Conservation (phyloP, 768 basidiomycete genomes). For the Xerocomus brunneocitrinus region DNA sequence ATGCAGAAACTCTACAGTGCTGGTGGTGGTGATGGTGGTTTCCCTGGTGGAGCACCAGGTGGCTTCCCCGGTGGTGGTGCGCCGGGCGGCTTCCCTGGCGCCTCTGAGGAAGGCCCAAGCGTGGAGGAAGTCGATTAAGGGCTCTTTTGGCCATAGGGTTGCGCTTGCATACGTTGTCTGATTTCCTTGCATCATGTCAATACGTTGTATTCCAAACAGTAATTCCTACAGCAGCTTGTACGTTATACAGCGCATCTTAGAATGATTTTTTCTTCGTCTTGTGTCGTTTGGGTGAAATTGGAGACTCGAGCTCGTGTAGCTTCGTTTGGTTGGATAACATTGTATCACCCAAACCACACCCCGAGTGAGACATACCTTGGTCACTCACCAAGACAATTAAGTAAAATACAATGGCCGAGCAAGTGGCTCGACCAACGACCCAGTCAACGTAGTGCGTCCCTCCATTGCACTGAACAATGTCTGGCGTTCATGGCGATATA, state of each 20-base stretch:
- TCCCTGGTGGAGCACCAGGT: constrained; percentile 56
- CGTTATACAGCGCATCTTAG: too few species aligned
- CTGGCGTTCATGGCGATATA: constrained; percentile 3
- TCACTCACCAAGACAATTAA: neutral
- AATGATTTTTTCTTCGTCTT: too few species aligned
- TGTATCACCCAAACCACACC: too few species aligned
- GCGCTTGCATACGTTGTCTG: constrained; percentile 17
- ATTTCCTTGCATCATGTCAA: constrained; percentile 28
- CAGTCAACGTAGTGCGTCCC: constrained; percentile 24
- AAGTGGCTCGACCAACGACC: constrained; percentile 20
- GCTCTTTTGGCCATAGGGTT: constrained; percentile 3
- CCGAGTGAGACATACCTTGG: neutral
- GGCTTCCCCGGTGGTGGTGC: constrained; percentile 54
- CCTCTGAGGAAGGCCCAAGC: constrained; percentile 75
- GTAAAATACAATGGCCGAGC: constrained; percentile 21
- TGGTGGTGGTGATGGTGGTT: constrained; percentile 48
- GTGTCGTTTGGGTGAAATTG: too few species aligned
- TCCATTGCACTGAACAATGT: neutral
- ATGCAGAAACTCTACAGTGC: constrained; percentile 67
- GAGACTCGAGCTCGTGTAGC: too few species aligned
- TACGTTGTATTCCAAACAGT: constrained; percentile 29
- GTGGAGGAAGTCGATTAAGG: constrained; percentile 87
- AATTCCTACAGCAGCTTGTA: constrained; percentile 28
- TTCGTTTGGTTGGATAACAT: too few species aligned
- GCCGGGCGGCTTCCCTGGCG: constrained; percentile 68